Base-by-base conservation (phyloP, 768 basidiomycete genomes). In the Termitomyces sp. region DNA sequence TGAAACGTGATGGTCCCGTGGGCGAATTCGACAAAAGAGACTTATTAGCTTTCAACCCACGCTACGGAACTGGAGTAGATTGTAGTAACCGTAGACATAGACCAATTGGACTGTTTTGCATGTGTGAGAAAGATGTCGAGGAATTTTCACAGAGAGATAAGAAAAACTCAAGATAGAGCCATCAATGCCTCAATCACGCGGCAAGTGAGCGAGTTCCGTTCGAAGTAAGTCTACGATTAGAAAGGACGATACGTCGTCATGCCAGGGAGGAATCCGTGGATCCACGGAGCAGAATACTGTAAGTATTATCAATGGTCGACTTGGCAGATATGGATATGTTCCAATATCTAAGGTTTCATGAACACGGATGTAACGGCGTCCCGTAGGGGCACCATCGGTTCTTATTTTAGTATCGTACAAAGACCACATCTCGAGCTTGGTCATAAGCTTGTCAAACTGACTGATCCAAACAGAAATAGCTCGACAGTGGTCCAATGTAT, bases 321-420 rank as follows among this genome's bases (percentile, higher is more conserved):
- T 52, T 56, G 43, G 60, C 52, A 46, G 43, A 12, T 14, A 24
- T n/a, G n/a, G n/a, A n/a, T n/a, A n/a, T n/a, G n/a, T 53, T 51
- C 50, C 42, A 59, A 18, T 2, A 30, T 30, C 30, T 30, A 34
- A 18, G 14, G 14, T 36, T 53, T 20, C 2, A 43, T 5, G 42
- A 42, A 39, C 20, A 46, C 51, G 50, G 49, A 37, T 49, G 32
- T 18, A 47, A 52, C 63, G 63, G 63, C 59, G 45, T 59, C 58
- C 61, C 65, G 64, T 37, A 32, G 16, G 59, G 53, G 44, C 16
- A n/a, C 22, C 45, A 44, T 33, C 32, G 10, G 6, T 39, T 48
- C 55, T 50, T 50, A 56, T 48, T 55, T 56, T 56, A 56, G 49
- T 24, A 8, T 60, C 18, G 37, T 36, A 34, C 14, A 20, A 37